Evolutionary conservation across 2,329 filamentous ascomycete species (phyloP), one percentile per base, ranked within the genome.

Genomic region (Penicillium sclerotiorum): DNA sequence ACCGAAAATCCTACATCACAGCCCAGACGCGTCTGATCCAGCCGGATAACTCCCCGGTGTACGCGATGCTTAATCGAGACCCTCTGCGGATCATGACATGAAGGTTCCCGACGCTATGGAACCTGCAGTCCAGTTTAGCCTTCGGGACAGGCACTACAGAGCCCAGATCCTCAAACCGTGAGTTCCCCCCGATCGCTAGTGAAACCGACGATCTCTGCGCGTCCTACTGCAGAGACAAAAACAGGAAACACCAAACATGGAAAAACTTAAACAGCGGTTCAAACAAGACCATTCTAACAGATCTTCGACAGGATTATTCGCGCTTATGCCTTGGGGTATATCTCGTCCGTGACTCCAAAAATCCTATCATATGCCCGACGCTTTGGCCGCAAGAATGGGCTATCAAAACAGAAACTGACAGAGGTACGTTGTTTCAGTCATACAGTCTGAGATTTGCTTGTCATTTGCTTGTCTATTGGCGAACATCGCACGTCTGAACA

Each of bases 311-410:
- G 71, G 20, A 60, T 75, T 36, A 59, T 78, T 30, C 73, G 73
- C 45, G 77, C 77, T 21, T 80, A 78, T 59, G 73, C 66, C 4
- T 57, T 80, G 45, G 76, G 75, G 21, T 78, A 79, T 65, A 53
- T 78, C 28, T 78, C 76, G 25, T 71, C 69, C 36, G 72, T 77
- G 9, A 71, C 70, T 18, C 78, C 79, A 7, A 74, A 70, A 55
- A 49, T 80, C 11, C 53, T 80, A 46, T 63, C 64, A 41, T 69
- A 70, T 51, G 51, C 74, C 38, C 61, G 71, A 45, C 59, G 62
- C 22, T 45, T 76, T n/a, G 56, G 61, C 42, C 62, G 52, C 28
- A 67, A 67, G 53, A 57, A 70, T 50, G 52, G 67, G 46, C 62
- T 62, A 27, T 56, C 59, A 27, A 57, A 62, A 37, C 59, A 72